Evolutionary conservation across 1,284 basidiomycete species (phyloP).

Genomic region (Sporisorium graminicola): DNA sequence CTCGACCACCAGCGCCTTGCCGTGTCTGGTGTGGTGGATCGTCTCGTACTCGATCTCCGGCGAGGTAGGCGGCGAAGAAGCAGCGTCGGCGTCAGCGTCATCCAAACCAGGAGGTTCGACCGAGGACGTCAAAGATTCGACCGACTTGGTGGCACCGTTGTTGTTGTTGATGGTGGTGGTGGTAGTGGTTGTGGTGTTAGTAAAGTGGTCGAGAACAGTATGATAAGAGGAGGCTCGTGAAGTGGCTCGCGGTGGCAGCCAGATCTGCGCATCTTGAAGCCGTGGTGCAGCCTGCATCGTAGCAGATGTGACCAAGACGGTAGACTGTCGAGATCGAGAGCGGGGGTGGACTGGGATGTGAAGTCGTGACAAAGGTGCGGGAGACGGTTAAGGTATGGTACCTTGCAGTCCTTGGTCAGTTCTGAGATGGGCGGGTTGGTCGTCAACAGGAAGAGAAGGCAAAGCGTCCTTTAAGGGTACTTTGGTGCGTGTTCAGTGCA

Average conservation of each 20-base stretch:
- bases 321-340: background rate
- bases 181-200: too few relatives aligned
- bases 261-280: background rate
- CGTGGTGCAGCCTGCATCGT: constrained; percentile 4
- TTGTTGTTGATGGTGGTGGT: background rate
- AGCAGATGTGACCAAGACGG: too few relatives aligned
- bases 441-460: background rate
- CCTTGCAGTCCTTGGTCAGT: constrained; percentile 1
- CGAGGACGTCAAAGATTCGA: constrained; percentile 1
- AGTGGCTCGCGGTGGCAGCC: constrained; percentile 3
- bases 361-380: background rate
- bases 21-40: background rate
- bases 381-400: background rate
- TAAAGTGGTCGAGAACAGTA: constrained; percentile 4
- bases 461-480: background rate
- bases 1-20: constrained; percentile 27
- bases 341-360: background rate
- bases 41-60: constrained; percentile 17
- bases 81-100: background rate
- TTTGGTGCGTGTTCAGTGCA: constrained; percentile 4
- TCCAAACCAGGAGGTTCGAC: background rate
- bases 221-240: constrained; percentile 11
- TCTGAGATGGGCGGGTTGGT: too few relatives aligned
- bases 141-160: background rate
- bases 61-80: constrained; percentile 9